phyloP scores from a whole-genome alignment of 768 basidiomycete genomes.

The Kwoniella dejecticola region DNA sequence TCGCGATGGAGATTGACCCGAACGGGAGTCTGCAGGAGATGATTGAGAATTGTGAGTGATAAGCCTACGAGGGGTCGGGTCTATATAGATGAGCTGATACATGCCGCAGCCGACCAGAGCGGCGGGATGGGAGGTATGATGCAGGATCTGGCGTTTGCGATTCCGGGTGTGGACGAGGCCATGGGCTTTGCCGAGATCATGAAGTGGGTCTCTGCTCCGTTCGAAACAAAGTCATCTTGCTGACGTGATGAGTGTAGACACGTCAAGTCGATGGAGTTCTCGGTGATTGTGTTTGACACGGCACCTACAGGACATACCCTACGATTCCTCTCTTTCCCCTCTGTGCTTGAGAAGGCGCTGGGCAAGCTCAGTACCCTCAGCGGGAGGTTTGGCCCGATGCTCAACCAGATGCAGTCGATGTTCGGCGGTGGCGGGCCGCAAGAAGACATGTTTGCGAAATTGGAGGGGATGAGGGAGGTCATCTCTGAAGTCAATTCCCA shows the following conservation, averaged over 20 bases:
- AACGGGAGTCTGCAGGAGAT: slow-evolving; percentile 97
- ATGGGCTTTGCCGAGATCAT: slow-evolving; percentile 99
- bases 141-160: slow-evolving; percentile 98
- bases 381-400: slow-evolving; percentile 95
- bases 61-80: neutral
- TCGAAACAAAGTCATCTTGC: no score
- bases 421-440: slow-evolving; percentile 92
- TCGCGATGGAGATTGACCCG: slow-evolving; percentile 99
- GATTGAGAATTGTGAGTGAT: slow-evolving; percentile 84
- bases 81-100: neutral
- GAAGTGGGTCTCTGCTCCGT: slow-evolving; percentile 67
- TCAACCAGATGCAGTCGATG: slow-evolving; percentile 94
- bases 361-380: slow-evolving; percentile 92
- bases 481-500: slow-evolving; percentile 99
- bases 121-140: slow-evolving; percentile 98
- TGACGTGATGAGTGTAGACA: slow-evolving; percentile 63
- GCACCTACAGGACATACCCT: slow-evolving; percentile 98
- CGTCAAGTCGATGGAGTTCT: slow-evolving; percentile 99
- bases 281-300: slow-evolving; percentile 99
- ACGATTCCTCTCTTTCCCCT: slow-evolving; percentile 98
- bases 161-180: slow-evolving; percentile 98
- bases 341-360: slow-evolving; percentile 93
- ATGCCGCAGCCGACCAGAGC: slow-evolving; percentile 47
- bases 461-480: slow-evolving; percentile 93
- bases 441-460: slow-evolving; percentile 98